These are phyloP conservation scores for Melampsora americana DNA, from an alignment of 1,284 basidiomycete species.

Conservation along the genomic window DNA sequence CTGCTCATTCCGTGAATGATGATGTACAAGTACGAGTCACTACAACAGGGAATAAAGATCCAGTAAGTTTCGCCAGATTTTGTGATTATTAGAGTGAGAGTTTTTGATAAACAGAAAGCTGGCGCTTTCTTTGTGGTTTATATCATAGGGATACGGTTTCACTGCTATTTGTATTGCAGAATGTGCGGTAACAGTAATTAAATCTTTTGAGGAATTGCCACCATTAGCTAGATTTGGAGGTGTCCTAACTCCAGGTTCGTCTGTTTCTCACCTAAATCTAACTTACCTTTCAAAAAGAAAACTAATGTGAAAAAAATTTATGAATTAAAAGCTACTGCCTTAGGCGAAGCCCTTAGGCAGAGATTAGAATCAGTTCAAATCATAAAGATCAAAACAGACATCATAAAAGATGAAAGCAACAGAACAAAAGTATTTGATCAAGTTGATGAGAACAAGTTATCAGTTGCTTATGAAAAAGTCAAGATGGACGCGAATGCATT, in stretches of 20 bases:
- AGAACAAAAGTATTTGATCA: constrained; percentile 1
- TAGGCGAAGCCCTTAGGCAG: constrained; percentile 24
- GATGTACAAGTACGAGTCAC: constrained; percentile 46
- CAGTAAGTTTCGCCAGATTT: constrained; percentile 46
- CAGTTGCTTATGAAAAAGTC: too few relatives aligned
- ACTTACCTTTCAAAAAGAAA: neutral
- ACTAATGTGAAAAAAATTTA: neutral
- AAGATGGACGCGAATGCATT: too few relatives aligned
- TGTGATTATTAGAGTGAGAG: too few relatives aligned
- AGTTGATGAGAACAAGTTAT: too few relatives aligned
- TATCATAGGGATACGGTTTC: constrained; percentile 47
- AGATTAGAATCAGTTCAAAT: constrained; percentile 22
- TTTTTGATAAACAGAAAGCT: neutral
- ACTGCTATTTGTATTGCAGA: constrained; percentile 49
- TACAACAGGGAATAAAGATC: constrained; percentile 49
- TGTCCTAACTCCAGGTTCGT: constrained; percentile 48
- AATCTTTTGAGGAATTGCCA: constrained; percentile 49
- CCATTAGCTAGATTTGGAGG: constrained; percentile 50
- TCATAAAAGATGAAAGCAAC: constrained; percentile 19
- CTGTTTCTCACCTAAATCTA: neutral
- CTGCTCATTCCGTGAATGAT: constrained; percentile 48
- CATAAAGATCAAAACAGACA: constrained; percentile 25
- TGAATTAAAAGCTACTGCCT: constrained; percentile 17
- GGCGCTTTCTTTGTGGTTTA: neutral
- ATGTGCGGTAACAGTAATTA: constrained; percentile 48